phyloP scores from a whole-genome alignment of 2,329 filamentous ascomycete genomes.

The Mycogone perniciosa region DNA sequence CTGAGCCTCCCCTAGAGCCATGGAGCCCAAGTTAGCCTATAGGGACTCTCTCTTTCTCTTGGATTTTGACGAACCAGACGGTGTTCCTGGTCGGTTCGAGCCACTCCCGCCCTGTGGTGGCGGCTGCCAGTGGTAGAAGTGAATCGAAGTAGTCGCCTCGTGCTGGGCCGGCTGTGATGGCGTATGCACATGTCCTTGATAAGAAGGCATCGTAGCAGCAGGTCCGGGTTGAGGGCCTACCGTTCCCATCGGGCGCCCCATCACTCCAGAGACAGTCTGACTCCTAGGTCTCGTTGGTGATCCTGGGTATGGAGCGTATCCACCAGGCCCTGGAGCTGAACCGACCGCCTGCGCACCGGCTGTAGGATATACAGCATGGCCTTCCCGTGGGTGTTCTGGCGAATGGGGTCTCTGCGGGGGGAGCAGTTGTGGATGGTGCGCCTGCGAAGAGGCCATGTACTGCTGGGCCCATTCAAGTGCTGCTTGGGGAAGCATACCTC shows the following conservation, averaged over 20 bases:
- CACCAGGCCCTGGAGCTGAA: constrained; percentile 31
- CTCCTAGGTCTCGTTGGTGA: constrained; percentile 46
- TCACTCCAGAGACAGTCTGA: constrained; percentile 39
- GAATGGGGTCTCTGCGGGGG: constrained; percentile 44
- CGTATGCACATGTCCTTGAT: constrained; percentile 41
- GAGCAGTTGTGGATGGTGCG: constrained; percentile 46
- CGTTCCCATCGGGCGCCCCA: constrained; percentile 31
- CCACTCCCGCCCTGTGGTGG: constrained; percentile 58
- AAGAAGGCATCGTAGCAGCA: constrained; percentile 30
- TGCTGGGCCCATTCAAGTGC: constrained; percentile 65
- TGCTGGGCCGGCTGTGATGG: constrained; percentile 52
- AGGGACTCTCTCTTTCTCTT: constrained; percentile 42
- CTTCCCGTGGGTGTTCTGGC: constrained; percentile 50
- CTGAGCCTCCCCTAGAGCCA: constrained; percentile 63
- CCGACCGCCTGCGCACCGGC: constrained; percentile 21
- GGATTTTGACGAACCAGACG: constrained; percentile 63
- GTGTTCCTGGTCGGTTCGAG: constrained; percentile 63
- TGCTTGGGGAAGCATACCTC: constrained; percentile 53
- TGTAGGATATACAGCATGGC: constrained; percentile 36
- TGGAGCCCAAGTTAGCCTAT: constrained; percentile 32
- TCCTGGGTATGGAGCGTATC: constrained; percentile 40
- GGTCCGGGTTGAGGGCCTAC: constrained; percentile 30
- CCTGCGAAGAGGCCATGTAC: constrained; percentile 47
- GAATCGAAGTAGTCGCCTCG: constrained; percentile 68
- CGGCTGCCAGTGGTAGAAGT: constrained; percentile 91